Base-by-base conservation (phyloP, 2,329 filamentous ascomycete species). In the Hirsutella minnesotensis region DNA sequence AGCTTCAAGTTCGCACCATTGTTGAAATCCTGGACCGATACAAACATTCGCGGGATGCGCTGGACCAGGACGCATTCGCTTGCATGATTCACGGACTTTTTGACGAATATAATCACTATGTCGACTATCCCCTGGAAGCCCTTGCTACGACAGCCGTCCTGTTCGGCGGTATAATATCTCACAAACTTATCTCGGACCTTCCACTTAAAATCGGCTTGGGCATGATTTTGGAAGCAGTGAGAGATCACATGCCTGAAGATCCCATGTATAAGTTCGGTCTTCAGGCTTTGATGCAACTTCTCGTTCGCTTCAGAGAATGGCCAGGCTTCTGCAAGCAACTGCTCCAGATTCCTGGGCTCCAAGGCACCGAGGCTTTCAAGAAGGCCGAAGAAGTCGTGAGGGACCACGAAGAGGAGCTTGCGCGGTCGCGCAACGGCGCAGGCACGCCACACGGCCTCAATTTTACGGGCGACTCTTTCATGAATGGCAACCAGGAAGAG, bases 51-150 rank as follows among this genome's bases (percentile, higher is more conserved):
- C 78, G 79, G 39, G 84, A 92, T 46, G 75, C 86, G 2, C 68
- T 82, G 15, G 87, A 95, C 47, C 92, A 96, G 59, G 92, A 98
- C 58, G 76, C 95, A 7, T 98, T 98, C 59, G 86, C 90, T 13
- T 95, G 90, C 66, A 98, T 98, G 88, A 94, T 98, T 30, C 89
- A 95, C 56, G 92, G 92, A 1, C 70, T 98, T 4, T 95, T 98
- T 53, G 92, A 98, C 54, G 92, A 98, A 66, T 98, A 95, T 60
- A 83, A 83, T 43, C 94, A 95, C 56, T 98, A 95, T 59, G 79
- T 84, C 34, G 89, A 94, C 56, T 98, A 98, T 60, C 94, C 94
- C 0, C 71, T 95, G n/a, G 90, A 95, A 56, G 92, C 92, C 5
- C 69, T 98, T 40, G 90, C 90, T 8, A 96, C 90, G 10, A 98